These are phyloP conservation scores for Knufia fluminis DNA, from an alignment of 2,329 filamentous ascomycete species.

Conservation along the genomic window DNA sequence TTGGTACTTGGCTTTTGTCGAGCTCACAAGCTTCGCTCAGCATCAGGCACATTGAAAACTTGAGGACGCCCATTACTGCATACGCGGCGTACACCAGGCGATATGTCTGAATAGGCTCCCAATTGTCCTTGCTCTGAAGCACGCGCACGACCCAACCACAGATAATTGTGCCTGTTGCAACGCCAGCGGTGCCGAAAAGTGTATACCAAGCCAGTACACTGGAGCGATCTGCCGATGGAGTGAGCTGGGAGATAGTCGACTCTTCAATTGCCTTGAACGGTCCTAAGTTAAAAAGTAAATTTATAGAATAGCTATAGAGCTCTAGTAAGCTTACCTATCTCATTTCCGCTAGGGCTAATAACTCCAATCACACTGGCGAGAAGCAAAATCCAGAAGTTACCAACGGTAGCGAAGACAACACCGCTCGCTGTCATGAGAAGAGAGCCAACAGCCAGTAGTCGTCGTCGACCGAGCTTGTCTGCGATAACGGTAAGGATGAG, in stretches of 20 bases:
- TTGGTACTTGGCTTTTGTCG: not conserved
- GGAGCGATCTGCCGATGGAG: constrained; percentile 43
- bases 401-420: constrained; percentile 43
- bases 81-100: constrained; percentile 50
- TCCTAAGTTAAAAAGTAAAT: too few species aligned
- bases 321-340: too few species aligned
- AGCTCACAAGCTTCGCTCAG: constrained; percentile 41
- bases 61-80: constrained; percentile 47
- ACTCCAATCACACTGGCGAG: constrained; percentile 52
- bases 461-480: constrained; percentile 48
- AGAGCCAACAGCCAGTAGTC: constrained; percentile 46
- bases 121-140: constrained; percentile 36
- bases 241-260: constrained; percentile 54
- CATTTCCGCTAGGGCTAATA: constrained; percentile 50
- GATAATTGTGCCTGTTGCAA: constrained; percentile 50
- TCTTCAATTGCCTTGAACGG: constrained; percentile 61
- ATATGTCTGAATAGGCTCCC: constrained; percentile 42
- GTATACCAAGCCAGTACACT: constrained; percentile 60
- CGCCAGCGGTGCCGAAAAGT: constrained; percentile 46
- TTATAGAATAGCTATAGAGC: too few species aligned
- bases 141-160: constrained; percentile 52
- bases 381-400: constrained; percentile 52
- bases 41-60: constrained; percentile 43
- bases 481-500: constrained; percentile 52
- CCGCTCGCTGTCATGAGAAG: constrained; percentile 51